phyloP scores from a whole-genome alignment of 441 rosid genomes.

The Flueggea neowawraea region DNA sequence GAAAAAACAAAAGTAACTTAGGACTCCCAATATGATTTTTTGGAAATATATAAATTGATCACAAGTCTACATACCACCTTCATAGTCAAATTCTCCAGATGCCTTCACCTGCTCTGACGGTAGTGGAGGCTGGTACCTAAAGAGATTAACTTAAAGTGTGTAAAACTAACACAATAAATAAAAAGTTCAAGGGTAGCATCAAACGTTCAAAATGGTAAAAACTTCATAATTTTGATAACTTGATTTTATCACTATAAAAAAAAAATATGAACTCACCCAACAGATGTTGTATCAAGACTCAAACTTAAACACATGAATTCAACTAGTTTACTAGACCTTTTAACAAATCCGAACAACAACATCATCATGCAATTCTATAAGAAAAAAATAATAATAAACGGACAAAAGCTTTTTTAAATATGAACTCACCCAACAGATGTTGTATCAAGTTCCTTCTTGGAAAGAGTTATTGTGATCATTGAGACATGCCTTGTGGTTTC shows the following conservation, averaged over 20 bases:
- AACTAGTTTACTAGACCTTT: no score
- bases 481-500: constrained; percentile 98
- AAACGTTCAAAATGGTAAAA: background rate
- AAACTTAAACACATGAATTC: no score
- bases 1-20: constrained; percentile 9
- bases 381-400: background rate
- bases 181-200: background rate
- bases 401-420: background rate
- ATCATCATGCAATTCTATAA: background rate
- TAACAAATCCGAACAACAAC: background rate
- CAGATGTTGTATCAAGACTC: no score
- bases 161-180: background rate
- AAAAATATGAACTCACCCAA: no score
- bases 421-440: constrained; percentile 71
- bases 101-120: constrained; percentile 77
- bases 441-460: constrained; percentile 62
- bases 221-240: no score
- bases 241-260: no score
- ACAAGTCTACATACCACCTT: constrained; percentile 57
- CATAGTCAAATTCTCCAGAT: constrained; percentile 56
- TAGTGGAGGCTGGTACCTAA: constrained; percentile 86
- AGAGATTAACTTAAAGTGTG: constrained; percentile 3
- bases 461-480: constrained; percentile 78
- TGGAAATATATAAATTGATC: constrained; percentile 1
- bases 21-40: background rate